These are phyloP conservation scores for Juncus effusus DNA, from an alignment of 176 grass and related monocot species.

Conservation along the genomic window DNA sequence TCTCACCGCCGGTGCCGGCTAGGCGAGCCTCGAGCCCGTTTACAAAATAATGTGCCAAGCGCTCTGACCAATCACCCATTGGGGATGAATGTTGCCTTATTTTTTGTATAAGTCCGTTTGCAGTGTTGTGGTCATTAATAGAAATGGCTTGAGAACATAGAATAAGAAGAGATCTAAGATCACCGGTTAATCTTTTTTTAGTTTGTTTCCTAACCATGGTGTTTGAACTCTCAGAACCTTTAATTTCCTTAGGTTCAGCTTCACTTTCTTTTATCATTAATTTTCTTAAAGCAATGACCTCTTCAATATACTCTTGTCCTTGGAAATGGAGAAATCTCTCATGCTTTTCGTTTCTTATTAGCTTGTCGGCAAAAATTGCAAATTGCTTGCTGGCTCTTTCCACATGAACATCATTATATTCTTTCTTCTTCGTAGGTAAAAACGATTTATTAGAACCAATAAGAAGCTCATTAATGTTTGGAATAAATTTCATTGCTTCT, in stretches of 20 bases:
- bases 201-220: not conserved
- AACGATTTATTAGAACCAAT: not conserved
- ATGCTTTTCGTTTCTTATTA: conserved; percentile 35
- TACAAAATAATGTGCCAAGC: too few species aligned
- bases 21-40: too few species aligned
- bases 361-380: conserved; percentile 28
- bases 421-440: not conserved
- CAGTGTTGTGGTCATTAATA: too few species aligned
- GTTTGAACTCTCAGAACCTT: not conserved
- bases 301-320: conserved; percentile 19
- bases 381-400: conserved; percentile 34
- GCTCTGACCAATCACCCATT: too few species aligned
- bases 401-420: conserved; percentile 4
- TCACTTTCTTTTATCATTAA: conserved; percentile 28
- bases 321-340: conserved; percentile 37
- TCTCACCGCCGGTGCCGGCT: too few species aligned
- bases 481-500: conserved; percentile 38
- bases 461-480: conserved; percentile 42
- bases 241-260: conserved; percentile 1
- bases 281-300: conserved; percentile 26
- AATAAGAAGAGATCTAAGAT: conserved; percentile 24
- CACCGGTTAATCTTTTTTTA: not conserved
- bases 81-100: too few species aligned
- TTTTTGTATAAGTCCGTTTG: too few species aligned
- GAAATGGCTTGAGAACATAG: not conserved